Conservation (phyloP, 352 stramenopile genomes). For the Phytophthora sansomeana region DNA sequence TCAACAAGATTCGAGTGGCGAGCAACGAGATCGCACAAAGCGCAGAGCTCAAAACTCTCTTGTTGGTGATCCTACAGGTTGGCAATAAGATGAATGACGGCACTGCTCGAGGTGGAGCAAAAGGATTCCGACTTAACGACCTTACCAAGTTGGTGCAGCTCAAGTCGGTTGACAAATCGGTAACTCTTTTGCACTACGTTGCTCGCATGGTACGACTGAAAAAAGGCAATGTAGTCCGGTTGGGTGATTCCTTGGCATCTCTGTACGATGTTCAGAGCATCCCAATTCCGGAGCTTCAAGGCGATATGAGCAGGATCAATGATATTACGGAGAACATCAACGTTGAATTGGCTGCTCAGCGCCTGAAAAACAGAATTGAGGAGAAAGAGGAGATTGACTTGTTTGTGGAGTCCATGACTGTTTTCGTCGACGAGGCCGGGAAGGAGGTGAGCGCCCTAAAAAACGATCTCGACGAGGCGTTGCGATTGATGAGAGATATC, state of each 20-base stretch:
- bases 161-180: constrained; percentile 65
- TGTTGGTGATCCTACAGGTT: constrained; percentile 79
- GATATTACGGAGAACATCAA: constrained; percentile 72
- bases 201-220: constrained; percentile 75
- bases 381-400: constrained; percentile 64
- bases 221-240: constrained; percentile 65
- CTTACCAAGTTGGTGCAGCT: constrained; percentile 77
- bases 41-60: constrained; percentile 70
- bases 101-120: constrained; percentile 72
- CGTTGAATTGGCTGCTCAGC: constrained; percentile 69
- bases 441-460: constrained; percentile 47
- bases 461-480: constrained; percentile 53
- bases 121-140: constrained; percentile 73
- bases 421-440: constrained; percentile 59
- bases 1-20: constrained; percentile 64
- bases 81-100: constrained; percentile 90
- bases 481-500: constrained; percentile 59
- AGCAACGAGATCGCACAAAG: constrained; percentile 71
- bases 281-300: constrained; percentile 73
- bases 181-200: constrained; percentile 81
- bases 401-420: constrained; percentile 73
- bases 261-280: constrained; percentile 85
- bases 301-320: constrained; percentile 69
- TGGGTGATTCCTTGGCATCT: constrained; percentile 69
- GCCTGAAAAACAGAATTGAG: constrained; percentile 82